Conservation (phyloP, 306 rosid genomes). For the Argentina anserina region DNA sequence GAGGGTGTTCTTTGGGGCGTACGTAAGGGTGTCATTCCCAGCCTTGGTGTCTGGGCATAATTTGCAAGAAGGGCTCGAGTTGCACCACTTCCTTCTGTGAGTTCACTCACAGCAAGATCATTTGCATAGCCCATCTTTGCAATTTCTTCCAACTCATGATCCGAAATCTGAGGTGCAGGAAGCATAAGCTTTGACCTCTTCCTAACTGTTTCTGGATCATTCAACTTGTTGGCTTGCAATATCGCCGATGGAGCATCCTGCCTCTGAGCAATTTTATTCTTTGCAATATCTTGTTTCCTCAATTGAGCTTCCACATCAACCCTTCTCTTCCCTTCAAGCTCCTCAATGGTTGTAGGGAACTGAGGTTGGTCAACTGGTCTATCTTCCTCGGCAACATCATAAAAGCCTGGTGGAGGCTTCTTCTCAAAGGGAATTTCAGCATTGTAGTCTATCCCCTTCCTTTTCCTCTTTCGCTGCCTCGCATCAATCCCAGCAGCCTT, state of each 20-base stretch:
- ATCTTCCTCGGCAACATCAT: conserved; percentile 72
- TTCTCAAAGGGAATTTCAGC: conserved; percentile 93
- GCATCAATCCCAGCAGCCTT: conserved; percentile 94
- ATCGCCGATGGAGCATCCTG: conserved; percentile 91
- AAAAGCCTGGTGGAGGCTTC: conserved; percentile 92
- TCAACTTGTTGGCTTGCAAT: conserved; percentile 83
- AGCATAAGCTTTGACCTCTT: conserved; percentile 93
- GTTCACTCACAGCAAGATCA: conserved; percentile 70
- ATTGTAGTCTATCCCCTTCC: conserved; percentile 90
- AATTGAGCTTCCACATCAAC: conserved; percentile 69
- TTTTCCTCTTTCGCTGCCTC: conserved; percentile 83
- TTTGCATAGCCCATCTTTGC: conserved; percentile 95
- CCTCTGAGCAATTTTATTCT: conserved; percentile 85
- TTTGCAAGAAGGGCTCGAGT: conserved; percentile 84
- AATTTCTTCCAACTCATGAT: conserved; percentile 86
- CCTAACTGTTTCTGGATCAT: conserved; percentile 90
- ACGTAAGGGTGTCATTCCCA: conserved; percentile 72
- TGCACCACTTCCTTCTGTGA: conserved; percentile 74
- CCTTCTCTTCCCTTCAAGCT: conserved; percentile 92
- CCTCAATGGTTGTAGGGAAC: conserved; percentile 89
- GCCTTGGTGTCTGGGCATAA: conserved; percentile 77
- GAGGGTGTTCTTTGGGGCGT: conserved; percentile 94
- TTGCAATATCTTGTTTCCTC: conserved; percentile 80
- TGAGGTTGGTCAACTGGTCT: conserved; percentile 68
- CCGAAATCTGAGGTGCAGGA: conserved; percentile 94